Evolutionary conservation across 352 stramenopile species (phyloP).

Genomic region (Phytophthora nicotianae): DNA sequence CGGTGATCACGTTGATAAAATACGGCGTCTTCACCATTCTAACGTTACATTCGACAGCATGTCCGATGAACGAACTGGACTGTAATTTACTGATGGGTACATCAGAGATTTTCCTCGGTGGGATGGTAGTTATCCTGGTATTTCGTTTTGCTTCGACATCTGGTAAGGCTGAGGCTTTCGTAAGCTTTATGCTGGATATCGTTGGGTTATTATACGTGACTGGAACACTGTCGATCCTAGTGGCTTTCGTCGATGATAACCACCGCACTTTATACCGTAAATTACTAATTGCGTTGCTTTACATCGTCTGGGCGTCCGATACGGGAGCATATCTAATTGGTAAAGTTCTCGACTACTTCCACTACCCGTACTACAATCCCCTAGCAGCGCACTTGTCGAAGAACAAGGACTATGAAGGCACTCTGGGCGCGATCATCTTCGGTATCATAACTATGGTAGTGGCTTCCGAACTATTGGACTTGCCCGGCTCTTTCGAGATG

Average conservation of each 20-base stretch:
- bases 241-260: conserved; percentile 63
- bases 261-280: conserved; percentile 55
- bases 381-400: conserved; percentile 90
- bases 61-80: conserved; percentile 54
- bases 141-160: conserved; percentile 45
- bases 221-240: conserved; percentile 49
- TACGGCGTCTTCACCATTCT: conserved; percentile 52
- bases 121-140: conserved; percentile 43
- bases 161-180: conserved; percentile 29
- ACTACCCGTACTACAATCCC: conserved; percentile 79
- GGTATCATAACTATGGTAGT: conserved; percentile 86
- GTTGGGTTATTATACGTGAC: conserved; percentile 63
- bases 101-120: conserved; percentile 39
- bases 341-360: conserved; percentile 82
- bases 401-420: conserved; percentile 97
- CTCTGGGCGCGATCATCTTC: conserved; percentile 80
- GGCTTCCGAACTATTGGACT: conserved; percentile 57
- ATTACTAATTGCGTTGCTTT: conserved; percentile 62
- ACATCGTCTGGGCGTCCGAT: conserved; percentile 81
- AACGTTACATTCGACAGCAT: conserved; percentile 55
- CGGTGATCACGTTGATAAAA: conserved; percentile 44
- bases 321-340: conserved; percentile 94
- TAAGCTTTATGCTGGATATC: conserved; percentile 56
- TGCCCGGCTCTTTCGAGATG: conserved; percentile 76
- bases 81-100: conserved; percentile 43